A percentile compares a stretch with the other conserved stretches of the same genome.
Evolutionary conservation across 768 basidiomycete genomes (phyloP).

Genomic region (Boletellus ananas): DNA sequence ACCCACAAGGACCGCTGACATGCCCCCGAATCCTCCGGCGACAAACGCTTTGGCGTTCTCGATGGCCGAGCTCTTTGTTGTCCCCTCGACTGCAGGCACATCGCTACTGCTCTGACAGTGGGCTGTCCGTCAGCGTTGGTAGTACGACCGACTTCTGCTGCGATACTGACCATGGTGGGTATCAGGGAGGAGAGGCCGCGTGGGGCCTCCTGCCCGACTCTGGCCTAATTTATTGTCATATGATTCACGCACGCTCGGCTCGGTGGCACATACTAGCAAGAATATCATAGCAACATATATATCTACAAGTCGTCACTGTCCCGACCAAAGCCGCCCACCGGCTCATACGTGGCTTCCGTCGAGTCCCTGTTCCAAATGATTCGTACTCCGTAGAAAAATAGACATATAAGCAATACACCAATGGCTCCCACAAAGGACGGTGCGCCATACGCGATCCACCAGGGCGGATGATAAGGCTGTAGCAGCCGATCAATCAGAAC

Average conservation of each 20-base stretch:
- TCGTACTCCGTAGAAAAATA: conserved; percentile 71
- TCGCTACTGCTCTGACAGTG: conserved; percentile 22
- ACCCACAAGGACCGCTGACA: conserved; percentile 87
- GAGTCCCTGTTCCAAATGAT: conserved; percentile 69
- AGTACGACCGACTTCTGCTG: neutral
- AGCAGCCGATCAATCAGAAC: conserved; percentile 83
- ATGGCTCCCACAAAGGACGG: conserved; percentile 59
- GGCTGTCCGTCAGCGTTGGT: conserved; percentile 6
- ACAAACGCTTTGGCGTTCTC: conserved; percentile 78
- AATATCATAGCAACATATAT: conserved; percentile 17
- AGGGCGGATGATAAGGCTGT: conserved; percentile 79
- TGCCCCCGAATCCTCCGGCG: conserved; percentile 90
- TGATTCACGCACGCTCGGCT: conserved; percentile 20
- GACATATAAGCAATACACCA: conserved; percentile 58
- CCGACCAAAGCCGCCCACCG: conserved; percentile 72
- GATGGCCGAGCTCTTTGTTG: conserved; percentile 25
- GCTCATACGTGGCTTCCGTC: conserved; percentile 87
- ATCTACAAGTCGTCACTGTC: conserved; percentile 41
- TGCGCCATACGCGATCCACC: conserved; percentile 76
- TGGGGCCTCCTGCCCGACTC: neutral
- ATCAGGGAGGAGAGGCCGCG: conserved; percentile 2
- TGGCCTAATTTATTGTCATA: conserved; percentile 17
- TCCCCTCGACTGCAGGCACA: conserved; percentile 16
- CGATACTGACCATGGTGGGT: conserved; percentile 26
- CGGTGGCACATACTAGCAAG: conserved; percentile 9